Evolutionary conservation across 2,329 filamentous ascomycete species (phyloP).

Genomic region (Escovopsis sp.): DNA sequence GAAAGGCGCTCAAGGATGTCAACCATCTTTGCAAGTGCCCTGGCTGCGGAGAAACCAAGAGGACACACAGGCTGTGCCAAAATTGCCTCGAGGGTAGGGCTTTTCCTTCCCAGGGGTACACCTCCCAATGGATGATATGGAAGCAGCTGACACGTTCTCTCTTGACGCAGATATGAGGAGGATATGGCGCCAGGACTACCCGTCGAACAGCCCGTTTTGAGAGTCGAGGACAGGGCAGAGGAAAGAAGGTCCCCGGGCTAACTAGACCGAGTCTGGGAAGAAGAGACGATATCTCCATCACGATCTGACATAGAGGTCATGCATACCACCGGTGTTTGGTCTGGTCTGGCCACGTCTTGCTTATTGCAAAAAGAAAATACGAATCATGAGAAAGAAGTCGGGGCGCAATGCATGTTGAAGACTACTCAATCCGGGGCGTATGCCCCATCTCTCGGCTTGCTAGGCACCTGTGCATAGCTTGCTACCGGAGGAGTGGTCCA

Average conservation of each 20-base stretch:
- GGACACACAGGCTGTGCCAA: slow-evolving; percentile 76
- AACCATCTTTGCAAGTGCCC: slow-evolving; percentile 79
- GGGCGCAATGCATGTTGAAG: background rate
- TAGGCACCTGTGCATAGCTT: no score
- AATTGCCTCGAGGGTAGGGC: slow-evolving; percentile 69
- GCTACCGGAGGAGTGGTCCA: no score
- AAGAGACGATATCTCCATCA: slow-evolving; percentile 19
- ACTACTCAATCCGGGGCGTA: background rate
- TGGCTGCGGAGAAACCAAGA: slow-evolving; percentile 75
- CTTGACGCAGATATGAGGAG: slow-evolving; percentile 27
- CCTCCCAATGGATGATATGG: no score
- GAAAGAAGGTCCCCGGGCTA: slow-evolving; percentile 1
- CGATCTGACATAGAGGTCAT: slow-evolving; percentile 13
- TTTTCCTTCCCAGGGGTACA: background rate
- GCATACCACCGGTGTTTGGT: slow-evolving; percentile 21
- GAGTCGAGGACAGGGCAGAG: background rate
- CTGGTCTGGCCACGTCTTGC: slow-evolving; percentile 14
- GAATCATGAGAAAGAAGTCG: slow-evolving; percentile 2
- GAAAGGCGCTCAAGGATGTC: slow-evolving; percentile 86
- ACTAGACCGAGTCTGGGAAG: slow-evolving; percentile 8
- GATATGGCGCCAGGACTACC: slow-evolving; percentile 27
- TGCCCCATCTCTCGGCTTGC: no score
- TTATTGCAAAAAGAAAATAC: slow-evolving; percentile 4
- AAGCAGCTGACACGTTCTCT: no score
- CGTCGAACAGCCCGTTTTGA: slow-evolving; percentile 19